Conservation (phyloP, 257 asterid species). For the Scutellaria galericulata region DNA sequence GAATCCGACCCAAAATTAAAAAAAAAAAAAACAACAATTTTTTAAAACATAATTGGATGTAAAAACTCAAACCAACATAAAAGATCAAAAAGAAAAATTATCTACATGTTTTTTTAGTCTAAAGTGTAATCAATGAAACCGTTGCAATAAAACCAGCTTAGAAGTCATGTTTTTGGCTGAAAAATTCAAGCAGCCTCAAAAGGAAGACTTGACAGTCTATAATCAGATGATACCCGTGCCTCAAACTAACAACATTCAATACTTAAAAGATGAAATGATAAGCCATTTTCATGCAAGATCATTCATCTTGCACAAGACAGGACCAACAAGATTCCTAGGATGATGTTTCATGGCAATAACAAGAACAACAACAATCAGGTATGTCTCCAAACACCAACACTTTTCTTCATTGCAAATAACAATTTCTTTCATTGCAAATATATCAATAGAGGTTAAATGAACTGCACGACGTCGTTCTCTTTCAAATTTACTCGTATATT, state of each 20-base stretch:
- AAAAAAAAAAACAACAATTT: no score
- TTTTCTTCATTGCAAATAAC: slow-evolving; percentile 23
- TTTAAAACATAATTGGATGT: no score
- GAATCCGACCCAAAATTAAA: no score
- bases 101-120: no score
- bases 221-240: slow-evolving; percentile 34
- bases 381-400: slow-evolving; percentile 12
- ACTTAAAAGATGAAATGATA: no score
- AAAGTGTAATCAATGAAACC: no score
- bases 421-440: slow-evolving; percentile 31
- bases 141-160: background rate
- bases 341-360: background rate
- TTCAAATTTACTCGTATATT: slow-evolving; percentile 43
- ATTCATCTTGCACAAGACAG: background rate
- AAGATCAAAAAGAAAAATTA: no score
- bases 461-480: slow-evolving; percentile 31
- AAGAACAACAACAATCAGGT: slow-evolving; percentile 34
- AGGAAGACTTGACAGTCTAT: background rate
- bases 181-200: slow-evolving; percentile 11
- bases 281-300: no score
- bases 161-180: background rate
- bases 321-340: slow-evolving; percentile 6
- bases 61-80: no score
- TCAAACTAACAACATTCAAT: no score
- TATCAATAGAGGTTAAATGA: slow-evolving; percentile 32